These are phyloP conservation scores for Chytriomyces sp. DNA, from an alignment of 192 early-diverging fungal species.

Conservation along the genomic window DNA sequence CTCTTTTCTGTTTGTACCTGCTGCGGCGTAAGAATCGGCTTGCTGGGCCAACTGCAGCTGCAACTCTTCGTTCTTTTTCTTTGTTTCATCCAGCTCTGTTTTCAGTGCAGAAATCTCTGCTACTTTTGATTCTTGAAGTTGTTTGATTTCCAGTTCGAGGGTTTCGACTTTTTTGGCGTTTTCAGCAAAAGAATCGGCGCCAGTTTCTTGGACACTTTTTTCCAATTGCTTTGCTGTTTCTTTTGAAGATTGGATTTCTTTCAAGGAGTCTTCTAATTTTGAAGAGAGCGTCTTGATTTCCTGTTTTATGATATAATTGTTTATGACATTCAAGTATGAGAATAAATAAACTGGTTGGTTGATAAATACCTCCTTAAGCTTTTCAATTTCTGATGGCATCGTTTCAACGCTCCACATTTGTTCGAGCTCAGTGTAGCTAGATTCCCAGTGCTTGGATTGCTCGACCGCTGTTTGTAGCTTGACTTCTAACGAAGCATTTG, in stretches of 20 bases:
- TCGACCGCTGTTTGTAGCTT: neutral
- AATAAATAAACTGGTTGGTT: too few relatives aligned
- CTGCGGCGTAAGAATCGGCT: neutral
- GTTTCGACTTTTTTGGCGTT: too few relatives aligned
- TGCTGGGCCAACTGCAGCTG: neutral
- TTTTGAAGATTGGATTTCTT: too few relatives aligned
- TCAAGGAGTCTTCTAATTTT: too few relatives aligned
- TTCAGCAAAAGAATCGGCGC: too few relatives aligned
- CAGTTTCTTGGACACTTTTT: too few relatives aligned
- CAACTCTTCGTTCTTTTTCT: neutral
- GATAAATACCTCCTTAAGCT: neutral
- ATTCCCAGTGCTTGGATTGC: too few relatives aligned
- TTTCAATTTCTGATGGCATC: neutral
- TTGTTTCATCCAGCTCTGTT: neutral
- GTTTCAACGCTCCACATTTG: conserved; percentile 16
- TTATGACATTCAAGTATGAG: too few relatives aligned
- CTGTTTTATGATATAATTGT: too few relatives aligned
- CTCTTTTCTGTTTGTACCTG: neutral
- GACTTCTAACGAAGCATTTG: neutral
- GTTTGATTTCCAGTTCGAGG: too few relatives aligned
- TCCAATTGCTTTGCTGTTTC: too few relatives aligned
- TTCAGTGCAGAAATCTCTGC: neutral
- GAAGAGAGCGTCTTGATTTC: too few relatives aligned
- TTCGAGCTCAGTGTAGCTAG: neutral
- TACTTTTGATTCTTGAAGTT: neutral